phyloP scores from a whole-genome alignment of 2,329 filamentous ascomycete species.

The Xylaria sp. region DNA sequence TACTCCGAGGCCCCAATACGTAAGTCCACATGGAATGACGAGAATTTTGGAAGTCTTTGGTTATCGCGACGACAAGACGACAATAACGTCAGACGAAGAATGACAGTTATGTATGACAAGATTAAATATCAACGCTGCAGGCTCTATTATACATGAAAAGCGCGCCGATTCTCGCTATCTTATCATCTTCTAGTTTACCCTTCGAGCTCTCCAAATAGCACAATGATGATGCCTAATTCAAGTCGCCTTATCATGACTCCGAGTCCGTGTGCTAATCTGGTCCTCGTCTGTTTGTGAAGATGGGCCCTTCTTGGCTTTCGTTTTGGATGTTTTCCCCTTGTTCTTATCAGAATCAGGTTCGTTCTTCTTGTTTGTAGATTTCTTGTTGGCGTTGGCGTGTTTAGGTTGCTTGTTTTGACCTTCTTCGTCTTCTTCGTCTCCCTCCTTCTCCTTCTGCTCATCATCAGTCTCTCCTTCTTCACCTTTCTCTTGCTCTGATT shows the following conservation, averaged over 20 bases:
- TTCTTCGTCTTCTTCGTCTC: slow-evolving; percentile 16
- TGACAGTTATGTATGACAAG: background rate
- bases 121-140: background rate
- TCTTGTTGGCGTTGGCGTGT: slow-evolving; percentile 17
- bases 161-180: too few species aligned
- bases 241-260: slow-evolving; percentile 34
- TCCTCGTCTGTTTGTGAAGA: slow-evolving; percentile 36
- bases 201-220: background rate
- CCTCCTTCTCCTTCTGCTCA: slow-evolving; percentile 39
- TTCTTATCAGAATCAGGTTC: slow-evolving; percentile 10
- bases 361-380: slow-evolving; percentile 16
- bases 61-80: background rate
- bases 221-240: background rate
- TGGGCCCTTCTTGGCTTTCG: slow-evolving; percentile 29
- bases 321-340: slow-evolving; percentile 8
- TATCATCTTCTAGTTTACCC: background rate
- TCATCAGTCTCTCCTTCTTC: slow-evolving; percentile 9
- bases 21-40: too few species aligned
- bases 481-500: background rate
- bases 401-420: slow-evolving; percentile 36
- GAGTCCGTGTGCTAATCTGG: slow-evolving; percentile 40
- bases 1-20: background rate
- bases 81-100: background rate
- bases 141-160: background rate
- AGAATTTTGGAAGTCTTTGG: too few species aligned